phyloP scores from a whole-genome alignment of 2,329 filamentous ascomycete species.

The Neobulgaria alba region DNA sequence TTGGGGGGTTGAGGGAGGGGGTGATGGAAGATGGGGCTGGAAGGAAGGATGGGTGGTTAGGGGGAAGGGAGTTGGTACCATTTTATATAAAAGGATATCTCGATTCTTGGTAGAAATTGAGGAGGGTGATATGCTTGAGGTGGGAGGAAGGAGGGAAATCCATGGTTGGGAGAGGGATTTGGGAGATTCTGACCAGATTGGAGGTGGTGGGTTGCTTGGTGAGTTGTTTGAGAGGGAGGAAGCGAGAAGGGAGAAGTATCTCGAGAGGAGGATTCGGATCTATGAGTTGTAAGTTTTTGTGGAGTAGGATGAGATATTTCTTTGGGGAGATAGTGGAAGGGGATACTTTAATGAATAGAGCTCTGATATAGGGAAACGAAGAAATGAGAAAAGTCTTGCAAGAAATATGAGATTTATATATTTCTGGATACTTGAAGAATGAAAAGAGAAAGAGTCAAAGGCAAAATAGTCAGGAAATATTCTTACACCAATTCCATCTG shows the following conservation, averaged over 20 bases:
- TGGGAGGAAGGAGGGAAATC: constrained; percentile 4
- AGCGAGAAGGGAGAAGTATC: constrained; percentile 13
- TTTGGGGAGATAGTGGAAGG: too few relatives aligned
- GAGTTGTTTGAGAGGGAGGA: too few relatives aligned
- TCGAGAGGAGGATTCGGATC: constrained; percentile 15
- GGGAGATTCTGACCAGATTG: constrained; percentile 12
- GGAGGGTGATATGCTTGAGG: background rate
- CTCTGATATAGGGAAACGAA: too few relatives aligned
- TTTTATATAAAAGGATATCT: constrained; percentile 9
- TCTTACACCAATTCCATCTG: constrained; percentile 16
- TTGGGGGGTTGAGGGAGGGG: background rate
- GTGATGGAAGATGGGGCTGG: background rate
- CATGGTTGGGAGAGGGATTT: constrained; percentile 13
- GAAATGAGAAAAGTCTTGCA: too few relatives aligned
- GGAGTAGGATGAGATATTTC: too few relatives aligned
- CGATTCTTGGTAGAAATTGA: constrained; percentile 3
- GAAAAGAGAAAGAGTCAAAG: too few relatives aligned
- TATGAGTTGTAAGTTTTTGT: background rate
- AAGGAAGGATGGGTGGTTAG: background rate
- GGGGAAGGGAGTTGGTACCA: constrained; percentile 5
- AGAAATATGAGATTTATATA: too few relatives aligned
- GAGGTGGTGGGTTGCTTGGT: background rate
- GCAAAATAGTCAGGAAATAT: background rate
- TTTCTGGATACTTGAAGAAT: too few relatives aligned
- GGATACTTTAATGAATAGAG: too few relatives aligned